Conservation (phyloP, 345 rosid species). For the Chamaenerion angustifolium region DNA sequence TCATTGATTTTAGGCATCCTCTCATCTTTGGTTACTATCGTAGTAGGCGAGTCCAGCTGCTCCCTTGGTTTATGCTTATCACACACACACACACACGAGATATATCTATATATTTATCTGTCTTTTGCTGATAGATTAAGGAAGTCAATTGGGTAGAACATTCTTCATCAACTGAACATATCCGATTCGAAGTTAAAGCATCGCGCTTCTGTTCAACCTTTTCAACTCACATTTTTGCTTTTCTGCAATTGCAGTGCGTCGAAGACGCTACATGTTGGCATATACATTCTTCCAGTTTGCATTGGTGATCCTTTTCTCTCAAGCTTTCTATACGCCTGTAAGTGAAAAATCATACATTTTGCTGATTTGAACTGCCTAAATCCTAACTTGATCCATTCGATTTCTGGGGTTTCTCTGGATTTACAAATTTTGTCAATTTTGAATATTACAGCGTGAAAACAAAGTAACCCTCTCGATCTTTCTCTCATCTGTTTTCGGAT, state of each 20-base stretch:
- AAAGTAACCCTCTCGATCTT: constrained; percentile 31
- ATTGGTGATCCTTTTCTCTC: constrained; percentile 42
- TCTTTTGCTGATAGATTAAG: constrained; percentile 16
- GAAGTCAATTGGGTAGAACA: no score
- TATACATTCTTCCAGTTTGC: constrained; percentile 49
- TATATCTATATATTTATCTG: no score
- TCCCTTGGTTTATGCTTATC: neutral
- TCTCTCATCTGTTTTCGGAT: constrained; percentile 38
- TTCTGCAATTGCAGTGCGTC: constrained; percentile 30
- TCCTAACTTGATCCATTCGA: neutral
- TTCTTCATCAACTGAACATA: no score
- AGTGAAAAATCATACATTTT: constrained; percentile 7
- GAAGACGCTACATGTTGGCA: constrained; percentile 48
- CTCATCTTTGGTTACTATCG: constrained; percentile 35
- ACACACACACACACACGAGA: no score
- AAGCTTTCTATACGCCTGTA: constrained; percentile 40
- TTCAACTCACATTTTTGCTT: constrained; percentile 1
- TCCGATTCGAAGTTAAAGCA: neutral
- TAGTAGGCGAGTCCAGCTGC: constrained; percentile 25
- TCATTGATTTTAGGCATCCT: constrained; percentile 34
- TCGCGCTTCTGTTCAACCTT: neutral
- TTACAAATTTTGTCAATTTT: neutral
- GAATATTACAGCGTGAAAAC: constrained; percentile 26
- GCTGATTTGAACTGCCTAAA: neutral
- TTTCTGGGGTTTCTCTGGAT: neutral